Base-by-base conservation (phyloP, 2,329 filamentous ascomycete genomes). In the Exophiala viscosa region DNA sequence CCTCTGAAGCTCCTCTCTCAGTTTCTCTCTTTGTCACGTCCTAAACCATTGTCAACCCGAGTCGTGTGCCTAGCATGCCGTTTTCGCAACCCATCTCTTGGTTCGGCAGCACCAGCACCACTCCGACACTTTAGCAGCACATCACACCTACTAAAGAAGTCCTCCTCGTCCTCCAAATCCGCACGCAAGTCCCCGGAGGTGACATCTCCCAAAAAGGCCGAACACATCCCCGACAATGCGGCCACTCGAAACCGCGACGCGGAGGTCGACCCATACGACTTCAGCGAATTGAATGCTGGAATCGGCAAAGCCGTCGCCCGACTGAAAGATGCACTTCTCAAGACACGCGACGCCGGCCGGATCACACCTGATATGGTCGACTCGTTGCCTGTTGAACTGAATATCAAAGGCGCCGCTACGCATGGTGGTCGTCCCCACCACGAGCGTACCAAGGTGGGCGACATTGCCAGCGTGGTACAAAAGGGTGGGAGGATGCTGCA, bases 381-480 rank as follows among this genome's bases (percentile, higher is more conserved):
- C 67, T 71, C 69, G 15, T 62, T 88, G 48, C 76, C 77, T 34
- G 84, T 88, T n/a, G 71, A 77, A 45, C 62, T 85, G 43, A 74
- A 71, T 53, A 81, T 84, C 52, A 72, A 69, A 43, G 77, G 79
- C 17, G 78, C 83, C 56, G 72, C 76, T 56, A 74, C 76, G 41
- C 55, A 58, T n/a, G 48, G 48, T 9, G 54, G 47, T 8, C 33
- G 41, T 11, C 32, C 52, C 15, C 60, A 62, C 34, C 59, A 62
- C 20, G 68, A 68, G 15, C 78, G 69, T 1, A 74, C 80, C 44
- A 75, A 71, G 57, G 62, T 88, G 45, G 76, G 78, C 8, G 84
- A 87, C 64, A 64, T 88, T 51, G 85, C 84, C 2, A 84, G 86
- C 64, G 81, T 88, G 13, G 73, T 87, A 35, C 82, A 83, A 0